Percentiles rank a stretch among this genome's conserved stretches.
These are phyloP conservation scores for Talaromyces liani DNA, from an alignment of 495 filamentous ascomycete genomes.

Conservation along the genomic window DNA sequence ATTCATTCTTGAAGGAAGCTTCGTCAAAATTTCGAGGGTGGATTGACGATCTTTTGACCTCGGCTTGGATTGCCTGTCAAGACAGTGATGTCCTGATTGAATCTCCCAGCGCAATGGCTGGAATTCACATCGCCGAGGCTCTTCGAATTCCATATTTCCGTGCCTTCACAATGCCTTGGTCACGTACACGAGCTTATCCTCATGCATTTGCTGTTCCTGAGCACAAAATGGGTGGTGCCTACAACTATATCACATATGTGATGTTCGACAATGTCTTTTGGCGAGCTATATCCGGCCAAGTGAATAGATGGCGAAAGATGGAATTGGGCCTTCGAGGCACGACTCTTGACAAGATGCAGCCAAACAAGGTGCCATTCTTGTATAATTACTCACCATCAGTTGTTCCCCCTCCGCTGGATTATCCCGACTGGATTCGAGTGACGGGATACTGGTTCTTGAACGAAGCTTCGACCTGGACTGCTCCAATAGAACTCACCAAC, in stretches of 20 bases:
- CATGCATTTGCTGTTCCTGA: constrained; percentile 96
- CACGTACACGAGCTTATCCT: constrained; percentile 88
- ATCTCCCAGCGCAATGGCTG: constrained; percentile 94
- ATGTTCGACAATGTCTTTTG: constrained; percentile 98
- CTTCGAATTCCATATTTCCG: constrained; percentile 92
- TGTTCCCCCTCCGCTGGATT: constrained; percentile 87
- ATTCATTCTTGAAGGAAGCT: constrained; percentile 80
- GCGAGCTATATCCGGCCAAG: constrained; percentile 83
- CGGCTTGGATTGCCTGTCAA: constrained; percentile 82
- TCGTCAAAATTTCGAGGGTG: constrained; percentile 85
- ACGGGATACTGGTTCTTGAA: constrained; percentile 98
- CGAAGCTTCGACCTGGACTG: constrained; percentile 67
- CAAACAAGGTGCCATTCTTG: constrained; percentile 92
- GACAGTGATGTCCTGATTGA: constrained; percentile 88
- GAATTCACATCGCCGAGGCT: constrained; percentile 97
- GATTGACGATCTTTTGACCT: constrained; percentile 80
- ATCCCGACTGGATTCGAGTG: constrained; percentile 93
- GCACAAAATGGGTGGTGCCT: constrained; percentile 86
- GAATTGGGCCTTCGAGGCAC: constrained; percentile 72
- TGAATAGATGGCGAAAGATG: constrained; percentile 88
- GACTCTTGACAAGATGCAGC: constrained; percentile 82
- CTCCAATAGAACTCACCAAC: constrained; percentile 61
- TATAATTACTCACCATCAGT: constrained; percentile 96
- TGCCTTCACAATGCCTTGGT: constrained; percentile 99
- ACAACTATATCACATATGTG: constrained; percentile 93